Conservation (phyloP, 208 protist genomes). For the Herpetomonas muscarum region DNA sequence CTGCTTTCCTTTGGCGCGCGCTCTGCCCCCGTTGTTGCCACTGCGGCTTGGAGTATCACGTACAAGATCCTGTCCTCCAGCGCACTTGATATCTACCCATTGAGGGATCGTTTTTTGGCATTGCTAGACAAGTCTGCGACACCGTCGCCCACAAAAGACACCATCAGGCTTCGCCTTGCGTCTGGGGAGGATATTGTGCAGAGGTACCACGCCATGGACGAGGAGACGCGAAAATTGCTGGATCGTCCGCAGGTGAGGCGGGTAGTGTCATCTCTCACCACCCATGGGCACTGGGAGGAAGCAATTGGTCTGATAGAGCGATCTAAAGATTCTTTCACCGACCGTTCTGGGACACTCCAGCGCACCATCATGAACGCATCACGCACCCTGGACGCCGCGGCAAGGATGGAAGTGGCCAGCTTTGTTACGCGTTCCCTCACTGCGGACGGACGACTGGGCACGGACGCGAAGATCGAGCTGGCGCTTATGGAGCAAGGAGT, state of each 20-base stretch:
- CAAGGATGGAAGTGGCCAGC: conserved; percentile 24
- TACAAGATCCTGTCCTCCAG: not conserved
- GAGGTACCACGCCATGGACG: conserved; percentile 16
- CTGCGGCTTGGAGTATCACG: not conserved
- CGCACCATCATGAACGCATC: conserved; percentile 31
- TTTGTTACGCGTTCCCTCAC: conserved; percentile 48
- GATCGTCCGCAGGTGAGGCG: conserved; percentile 27
- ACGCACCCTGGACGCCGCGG: conserved; percentile 24
- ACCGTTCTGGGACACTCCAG: conserved; percentile 38
- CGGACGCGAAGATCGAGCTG: conserved; percentile 49
- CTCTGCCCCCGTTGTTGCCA: not conserved
- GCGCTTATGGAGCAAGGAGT: conserved; percentile 40
- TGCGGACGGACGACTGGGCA: conserved; percentile 25
- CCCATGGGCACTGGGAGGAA: conserved; percentile 52
- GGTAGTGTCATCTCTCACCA: conserved; percentile 20
- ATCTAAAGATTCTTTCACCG: conserved; percentile 32
- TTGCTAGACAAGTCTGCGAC: conserved; percentile 19
- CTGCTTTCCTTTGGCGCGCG: not conserved
- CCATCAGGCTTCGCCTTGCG: conserved; percentile 18
- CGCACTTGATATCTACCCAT: not conserved
- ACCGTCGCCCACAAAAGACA: conserved; percentile 16
- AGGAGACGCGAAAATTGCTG: conserved; percentile 12
- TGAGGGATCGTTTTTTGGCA: not conserved
- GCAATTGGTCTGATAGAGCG: conserved; percentile 48
- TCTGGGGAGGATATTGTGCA: conserved; percentile 21